A percentile compares a stretch with the other conserved stretches of the same genome.
Conservation (phyloP, 2,329 filamentous ascomycete genomes). For the Coleophoma cylindrospora region DNA sequence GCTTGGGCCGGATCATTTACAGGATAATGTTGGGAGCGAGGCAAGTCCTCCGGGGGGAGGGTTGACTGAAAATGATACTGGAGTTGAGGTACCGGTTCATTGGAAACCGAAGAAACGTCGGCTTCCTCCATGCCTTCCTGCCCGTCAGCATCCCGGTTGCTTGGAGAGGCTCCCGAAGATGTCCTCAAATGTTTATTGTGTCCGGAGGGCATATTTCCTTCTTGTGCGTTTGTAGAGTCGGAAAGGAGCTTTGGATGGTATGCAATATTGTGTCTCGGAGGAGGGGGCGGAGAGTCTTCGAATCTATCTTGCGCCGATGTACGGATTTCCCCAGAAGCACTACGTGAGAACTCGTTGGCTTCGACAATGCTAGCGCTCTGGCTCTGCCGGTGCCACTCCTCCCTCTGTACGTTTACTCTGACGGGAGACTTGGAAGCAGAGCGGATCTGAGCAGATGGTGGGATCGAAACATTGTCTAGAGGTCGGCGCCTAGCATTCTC, state of each 20-base stretch:
- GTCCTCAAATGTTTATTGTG: slow-evolving; percentile 15
- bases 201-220: slow-evolving; percentile 19
- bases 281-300: no score
- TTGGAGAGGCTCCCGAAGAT: slow-evolving; percentile 14
- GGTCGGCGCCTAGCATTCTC: slow-evolving; percentile 18
- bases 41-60: slow-evolving; percentile 32
- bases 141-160: slow-evolving; percentile 5
- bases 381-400: slow-evolving; percentile 46
- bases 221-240: slow-evolving; percentile 9
- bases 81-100: slow-evolving; percentile 43
- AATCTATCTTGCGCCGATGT: no score
- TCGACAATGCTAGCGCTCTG: slow-evolving; percentile 46
- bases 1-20: slow-evolving; percentile 34
- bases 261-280: slow-evolving; percentile 14
- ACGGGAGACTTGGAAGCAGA: slow-evolving; percentile 52
- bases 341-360: slow-evolving; percentile 5
- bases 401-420: slow-evolving; percentile 46
- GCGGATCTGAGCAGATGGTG: slow-evolving; percentile 32
- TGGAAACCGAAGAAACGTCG: slow-evolving; percentile 5
- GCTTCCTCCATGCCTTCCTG: slow-evolving; percentile 16
- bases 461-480: slow-evolving; percentile 15
- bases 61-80: slow-evolving; percentile 53
- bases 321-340: slow-evolving; percentile 6
- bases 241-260: slow-evolving; percentile 16
- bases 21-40: slow-evolving; percentile 1